phyloP scores from a whole-genome alignment of 2,329 filamentous ascomycete species.

The Pseudogymnoascus sp. region DNA sequence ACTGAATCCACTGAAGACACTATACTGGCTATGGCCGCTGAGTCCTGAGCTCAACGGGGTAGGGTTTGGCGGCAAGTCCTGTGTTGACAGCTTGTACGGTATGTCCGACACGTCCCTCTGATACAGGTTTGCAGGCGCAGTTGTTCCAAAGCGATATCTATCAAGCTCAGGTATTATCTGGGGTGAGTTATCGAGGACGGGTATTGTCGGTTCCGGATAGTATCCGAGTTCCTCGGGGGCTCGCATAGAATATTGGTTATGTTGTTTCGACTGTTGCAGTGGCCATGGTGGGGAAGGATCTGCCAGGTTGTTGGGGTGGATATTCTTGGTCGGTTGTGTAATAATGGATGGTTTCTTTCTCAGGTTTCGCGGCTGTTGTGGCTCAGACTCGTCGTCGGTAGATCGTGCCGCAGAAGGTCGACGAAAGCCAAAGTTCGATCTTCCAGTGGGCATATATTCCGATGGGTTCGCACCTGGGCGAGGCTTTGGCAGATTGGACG shows the following conservation, averaged over 20 bases:
- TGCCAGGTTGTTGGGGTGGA: conserved; percentile 13
- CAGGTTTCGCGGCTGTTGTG: conserved; percentile 36
- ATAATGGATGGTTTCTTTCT: conserved; percentile 45
- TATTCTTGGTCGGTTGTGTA: conserved; percentile 25
- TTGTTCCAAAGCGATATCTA: conserved; percentile 47
- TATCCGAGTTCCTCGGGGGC: background rate
- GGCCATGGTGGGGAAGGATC: conserved; percentile 14
- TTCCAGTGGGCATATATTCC: conserved; percentile 15
- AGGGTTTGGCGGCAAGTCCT: conserved; percentile 56
- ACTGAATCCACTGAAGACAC: conserved; percentile 47
- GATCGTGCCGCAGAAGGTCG: conserved; percentile 16
- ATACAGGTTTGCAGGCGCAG: conserved; percentile 28
- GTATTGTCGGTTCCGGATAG: conserved; percentile 18
- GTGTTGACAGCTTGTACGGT: conserved; percentile 53
- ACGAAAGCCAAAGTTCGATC: conserved; percentile 23
- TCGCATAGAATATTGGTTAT: background rate
- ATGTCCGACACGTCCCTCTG: conserved; percentile 38
- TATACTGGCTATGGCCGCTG: conserved; percentile 30
- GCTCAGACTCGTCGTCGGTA: conserved; percentile 19
- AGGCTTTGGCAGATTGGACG: conserved; percentile 21
- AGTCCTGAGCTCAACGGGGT: conserved; percentile 57
- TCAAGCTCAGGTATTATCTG: conserved; percentile 47
- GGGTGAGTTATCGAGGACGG: conserved; percentile 33
- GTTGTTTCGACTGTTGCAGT: background rate
- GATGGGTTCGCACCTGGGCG: conserved; percentile 16